These are phyloP conservation scores for Beauveria medogensis DNA, from an alignment of 2,329 filamentous ascomycete genomes.

Conservation along the genomic window DNA sequence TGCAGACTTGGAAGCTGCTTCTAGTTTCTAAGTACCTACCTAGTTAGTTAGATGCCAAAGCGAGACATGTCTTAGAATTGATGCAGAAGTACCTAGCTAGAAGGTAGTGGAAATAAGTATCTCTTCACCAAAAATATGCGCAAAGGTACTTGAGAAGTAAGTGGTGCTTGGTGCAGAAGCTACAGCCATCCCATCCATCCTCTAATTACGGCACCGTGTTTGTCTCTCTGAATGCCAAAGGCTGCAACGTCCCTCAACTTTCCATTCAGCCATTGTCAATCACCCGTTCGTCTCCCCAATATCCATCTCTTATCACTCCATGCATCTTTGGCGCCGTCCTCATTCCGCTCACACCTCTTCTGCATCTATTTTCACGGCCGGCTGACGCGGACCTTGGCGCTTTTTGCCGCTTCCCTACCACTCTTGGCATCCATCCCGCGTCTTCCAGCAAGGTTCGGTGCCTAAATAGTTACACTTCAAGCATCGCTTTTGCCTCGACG, in stretches of 20 bases:
- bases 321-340: background rate
- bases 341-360: background rate
- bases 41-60: background rate
- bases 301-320: background rate
- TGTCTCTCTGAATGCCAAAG: background rate
- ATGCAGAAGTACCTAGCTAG: background rate
- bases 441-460: too few species aligned
- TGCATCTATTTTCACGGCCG: background rate
- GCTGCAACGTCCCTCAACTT: background rate
- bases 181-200: background rate
- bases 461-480: too few species aligned
- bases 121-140: background rate
- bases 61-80: conserved; percentile 2
- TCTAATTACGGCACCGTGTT: background rate
- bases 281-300: background rate
- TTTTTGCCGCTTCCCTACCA: background rate
- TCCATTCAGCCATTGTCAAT: background rate
- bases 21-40: background rate
- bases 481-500: background rate
- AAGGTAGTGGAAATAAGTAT: background rate
- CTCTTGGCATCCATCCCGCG: background rate
- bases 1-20: too few species aligned
- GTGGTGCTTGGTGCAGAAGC: background rate
- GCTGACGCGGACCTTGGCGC: background rate
- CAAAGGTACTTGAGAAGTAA: background rate